Evolutionary conservation across 305 asterid species (phyloP), one percentile per base, ranked within the genome.

Genomic region (Fraxinus sp.): DNA sequence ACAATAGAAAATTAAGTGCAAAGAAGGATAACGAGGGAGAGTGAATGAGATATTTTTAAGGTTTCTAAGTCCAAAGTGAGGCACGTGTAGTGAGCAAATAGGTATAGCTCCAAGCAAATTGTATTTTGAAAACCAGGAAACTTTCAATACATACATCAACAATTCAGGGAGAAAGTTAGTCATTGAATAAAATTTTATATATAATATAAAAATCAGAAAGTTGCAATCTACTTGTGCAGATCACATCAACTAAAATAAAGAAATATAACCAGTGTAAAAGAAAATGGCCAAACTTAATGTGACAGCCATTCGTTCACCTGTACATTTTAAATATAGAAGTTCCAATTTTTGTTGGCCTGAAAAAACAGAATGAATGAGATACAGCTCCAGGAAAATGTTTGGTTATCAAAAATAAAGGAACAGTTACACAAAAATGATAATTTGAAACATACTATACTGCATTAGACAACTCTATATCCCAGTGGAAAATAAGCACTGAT

Each of bases 331-430:
- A 24, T 68, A 68, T 68, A 68, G 74, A 68, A 68, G 74, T 26
- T 68, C 37, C 74, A 24, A 35, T 68, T 28, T 64, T 68, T 28
- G 74, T 68, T 68, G 37, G 74, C 74, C 74, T 68, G 74, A 35
- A 68, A 35, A 68, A 68, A 68, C 74, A 68, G 74, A 68, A 68
- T 9, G 18, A 68, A 68, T 68, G 18, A 68, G 74, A 68, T 68
- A 68, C 74, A 68, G 74, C 74, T 9, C 74, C 35, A 68, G 37
- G 36, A 68, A 68, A 68, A 28, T 68, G 37, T 66, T 68, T 3
- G 2, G 8, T 68, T 68, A 68, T 68, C 4, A 4, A 66, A 66
- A 24, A 28, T 24, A 28, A 64, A 9, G 11, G 73, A 64, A 7
- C 35, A 28, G n/a, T 13, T 26, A 68, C 36, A 68, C 8, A 11